Evolutionary conservation across 2,329 filamentous ascomycete genomes (phyloP).

Genomic region (Penicillium nordicum): DNA sequence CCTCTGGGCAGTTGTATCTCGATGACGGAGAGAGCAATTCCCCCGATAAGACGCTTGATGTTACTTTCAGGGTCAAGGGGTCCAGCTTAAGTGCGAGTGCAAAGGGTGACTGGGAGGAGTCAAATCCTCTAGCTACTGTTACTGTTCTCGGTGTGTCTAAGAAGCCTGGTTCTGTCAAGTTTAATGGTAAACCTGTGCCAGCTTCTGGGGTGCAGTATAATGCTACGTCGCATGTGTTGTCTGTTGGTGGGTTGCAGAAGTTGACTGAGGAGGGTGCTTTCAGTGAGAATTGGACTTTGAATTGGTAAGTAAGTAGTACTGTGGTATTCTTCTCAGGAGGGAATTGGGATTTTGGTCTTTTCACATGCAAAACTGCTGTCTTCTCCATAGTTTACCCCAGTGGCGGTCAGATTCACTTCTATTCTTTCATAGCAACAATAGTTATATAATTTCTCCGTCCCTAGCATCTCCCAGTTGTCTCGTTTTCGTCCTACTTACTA

Average conservation of each 20-base stretch:
- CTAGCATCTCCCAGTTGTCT: background rate
- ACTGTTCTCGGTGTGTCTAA: constrained; percentile 58
- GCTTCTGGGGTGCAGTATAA: constrained; percentile 50
- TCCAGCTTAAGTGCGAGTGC: constrained; percentile 49
- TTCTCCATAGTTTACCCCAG: background rate
- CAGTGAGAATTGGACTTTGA: constrained; percentile 55
- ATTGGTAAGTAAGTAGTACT: constrained; percentile 52
- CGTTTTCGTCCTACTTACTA: background rate
- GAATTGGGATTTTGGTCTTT: background rate
- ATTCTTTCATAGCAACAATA: background rate
- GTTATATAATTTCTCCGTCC: no score
- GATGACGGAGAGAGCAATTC: constrained; percentile 70
- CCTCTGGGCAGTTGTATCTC: constrained; percentile 63
- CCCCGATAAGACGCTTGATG: constrained; percentile 54
- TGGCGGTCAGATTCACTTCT: background rate
- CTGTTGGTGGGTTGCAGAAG: constrained; percentile 49
- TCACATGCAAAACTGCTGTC: background rate
- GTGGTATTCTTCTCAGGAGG: background rate
- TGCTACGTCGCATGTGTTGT: constrained; percentile 47
- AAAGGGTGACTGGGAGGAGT: constrained; percentile 54
- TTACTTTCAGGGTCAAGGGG: constrained; percentile 38
- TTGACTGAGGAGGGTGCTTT: constrained; percentile 57
- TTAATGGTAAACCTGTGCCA: constrained; percentile 51
- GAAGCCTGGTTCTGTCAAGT: constrained; percentile 44
- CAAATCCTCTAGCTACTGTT: constrained; percentile 58